Evolutionary conservation across 495 filamentous ascomycete genomes (phyloP).

Genomic region (Podospora pseudopauciseta): DNA sequence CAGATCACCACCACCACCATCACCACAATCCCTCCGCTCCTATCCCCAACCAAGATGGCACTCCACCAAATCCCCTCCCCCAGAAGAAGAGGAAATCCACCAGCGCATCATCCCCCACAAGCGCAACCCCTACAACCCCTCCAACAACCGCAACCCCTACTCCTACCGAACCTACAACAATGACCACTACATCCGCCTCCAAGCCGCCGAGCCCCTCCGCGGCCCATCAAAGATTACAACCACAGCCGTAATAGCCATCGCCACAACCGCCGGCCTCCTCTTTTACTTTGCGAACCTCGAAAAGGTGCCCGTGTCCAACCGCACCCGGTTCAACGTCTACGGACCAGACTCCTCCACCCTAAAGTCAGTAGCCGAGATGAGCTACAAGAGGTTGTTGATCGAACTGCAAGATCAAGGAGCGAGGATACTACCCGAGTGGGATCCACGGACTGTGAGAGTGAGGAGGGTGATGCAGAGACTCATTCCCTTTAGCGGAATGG

Average conservation of each 20-base stretch:
- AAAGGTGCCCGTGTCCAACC: constrained; percentile 73
- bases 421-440: constrained; percentile 40
- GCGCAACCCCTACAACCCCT: neutral
- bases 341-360: constrained; percentile 50
- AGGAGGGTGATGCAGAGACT: constrained; percentile 65
- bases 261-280: constrained; percentile 36
- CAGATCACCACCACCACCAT: neutral
- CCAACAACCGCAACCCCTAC: neutral
- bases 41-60: neutral
- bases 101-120: neutral
- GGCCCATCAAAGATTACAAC: neutral
- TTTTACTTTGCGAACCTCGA: constrained; percentile 76
- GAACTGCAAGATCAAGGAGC: constrained; percentile 36
- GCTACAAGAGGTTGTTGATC: constrained; percentile 50
- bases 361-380: constrained; percentile 44
- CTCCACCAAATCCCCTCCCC: neutral
- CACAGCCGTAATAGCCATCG: constrained; percentile 25
- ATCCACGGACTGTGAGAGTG: constrained; percentile 48
- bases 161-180: neutral
- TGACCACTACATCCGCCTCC: constrained; percentile 10
- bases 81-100: neutral
- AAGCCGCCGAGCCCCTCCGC: neutral
- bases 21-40: neutral
- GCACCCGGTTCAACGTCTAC: constrained; percentile 78
- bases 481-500: constrained; percentile 63